phyloP scores from a whole-genome alignment of 352 stramenopile genomes.

The Pythium biforme region DNA sequence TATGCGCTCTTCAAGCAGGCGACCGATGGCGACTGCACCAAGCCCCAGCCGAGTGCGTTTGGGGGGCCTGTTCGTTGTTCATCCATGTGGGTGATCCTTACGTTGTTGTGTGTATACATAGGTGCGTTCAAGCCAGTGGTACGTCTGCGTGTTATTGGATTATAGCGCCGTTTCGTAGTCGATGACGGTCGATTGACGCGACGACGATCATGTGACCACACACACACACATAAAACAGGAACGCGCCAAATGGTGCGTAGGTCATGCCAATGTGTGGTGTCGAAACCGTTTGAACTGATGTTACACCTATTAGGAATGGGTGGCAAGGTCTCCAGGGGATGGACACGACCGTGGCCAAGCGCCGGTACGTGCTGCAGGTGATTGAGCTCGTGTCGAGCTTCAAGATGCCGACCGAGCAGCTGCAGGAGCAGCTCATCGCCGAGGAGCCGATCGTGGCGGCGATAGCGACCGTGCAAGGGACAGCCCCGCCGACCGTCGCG shows the following conservation, averaged over 20 bases:
- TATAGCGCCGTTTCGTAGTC: not conserved
- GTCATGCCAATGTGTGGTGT: not conserved
- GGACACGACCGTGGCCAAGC: conserved; percentile 37
- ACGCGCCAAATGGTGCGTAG: conserved; percentile 54
- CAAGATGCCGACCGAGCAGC: conserved; percentile 29
- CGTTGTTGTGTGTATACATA: conserved; percentile 11
- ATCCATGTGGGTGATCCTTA: no score
- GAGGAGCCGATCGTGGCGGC: conserved; percentile 6
- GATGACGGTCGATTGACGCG: not conserved
- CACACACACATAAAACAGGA: conserved; percentile 41
- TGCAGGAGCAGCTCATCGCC: not conserved
- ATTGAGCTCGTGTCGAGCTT: conserved; percentile 49
- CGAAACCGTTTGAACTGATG: no score
- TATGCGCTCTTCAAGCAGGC: conserved; percentile 84
- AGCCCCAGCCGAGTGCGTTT: conserved; percentile 41
- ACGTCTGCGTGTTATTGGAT: conserved; percentile 1
- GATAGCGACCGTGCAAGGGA: not conserved
- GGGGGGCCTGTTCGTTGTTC: no score
- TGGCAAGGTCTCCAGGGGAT: conserved; percentile 46
- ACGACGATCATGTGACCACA: not conserved
- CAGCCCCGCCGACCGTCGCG: not conserved
- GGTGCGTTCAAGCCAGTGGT: conserved; percentile 57
- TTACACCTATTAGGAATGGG: conserved; percentile 49
- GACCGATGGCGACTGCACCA: conserved; percentile 58
- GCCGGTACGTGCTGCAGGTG: conserved; percentile 52